Base-by-base conservation (phyloP, 2,329 filamentous ascomycete species). In the Ophiostoma himal-ulmi region DNA sequence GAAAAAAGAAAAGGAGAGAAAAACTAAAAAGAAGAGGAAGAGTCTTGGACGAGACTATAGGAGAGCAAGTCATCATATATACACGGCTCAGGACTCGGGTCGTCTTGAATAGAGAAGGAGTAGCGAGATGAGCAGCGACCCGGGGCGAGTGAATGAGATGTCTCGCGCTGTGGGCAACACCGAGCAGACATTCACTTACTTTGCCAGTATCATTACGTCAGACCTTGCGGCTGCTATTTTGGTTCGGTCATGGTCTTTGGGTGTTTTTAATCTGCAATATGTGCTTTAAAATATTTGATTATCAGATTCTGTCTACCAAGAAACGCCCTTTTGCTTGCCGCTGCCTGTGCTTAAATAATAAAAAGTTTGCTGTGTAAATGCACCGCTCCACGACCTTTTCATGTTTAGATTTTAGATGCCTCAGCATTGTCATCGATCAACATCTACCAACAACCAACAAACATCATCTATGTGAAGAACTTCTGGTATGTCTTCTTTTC, bases 401-500 rank as follows among this genome's bases (percentile, higher is more conserved):
- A 20, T 48, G 8, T 48, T 48, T 48, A 1, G 7, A 20, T 30
- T 30, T 30, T 30, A 30, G 30, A 30, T 30, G 30, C 30, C 30
- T 30, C 2, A 30, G 4, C 30, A 2, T 30, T 30, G 30, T 30
- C 30, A 30, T 30, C 3, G 30, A 30, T 30, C 30, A 30, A 30
- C 30, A 30, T 30, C 30, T 30, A 30, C 30, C 30, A 30, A 30
- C 30, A 30, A 30, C 30, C 30, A 30, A 30, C 30, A 30, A 6
- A 6, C 44, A 20, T 26, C 14, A 5, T n/a, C 89, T 79, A 97
- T 96, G 81, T 93, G 78, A 98, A 98, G 81, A 96, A 95, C 83
- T 96, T 98, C 83, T 91, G 91, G 79, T 94, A 96, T 6, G 90
- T 91, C 75, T 91, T 92, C 86, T 94, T 96, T 84, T 97, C 92